These are phyloP conservation scores for Thelonectria rubi DNA, from an alignment of 2,329 filamentous ascomycete genomes.

Conservation along the genomic window DNA sequence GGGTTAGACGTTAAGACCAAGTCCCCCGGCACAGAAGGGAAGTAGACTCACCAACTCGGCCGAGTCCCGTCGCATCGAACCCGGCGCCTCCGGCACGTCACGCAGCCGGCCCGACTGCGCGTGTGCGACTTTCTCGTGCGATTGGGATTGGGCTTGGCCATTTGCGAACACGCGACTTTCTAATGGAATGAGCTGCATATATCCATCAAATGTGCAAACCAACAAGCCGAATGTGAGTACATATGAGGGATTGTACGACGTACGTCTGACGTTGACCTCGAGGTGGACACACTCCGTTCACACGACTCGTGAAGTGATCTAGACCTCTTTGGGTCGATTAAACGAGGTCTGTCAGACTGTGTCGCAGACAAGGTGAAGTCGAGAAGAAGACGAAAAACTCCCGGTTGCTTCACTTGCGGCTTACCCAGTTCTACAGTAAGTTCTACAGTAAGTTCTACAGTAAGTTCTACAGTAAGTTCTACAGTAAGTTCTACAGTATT, in stretches of 20 bases:
- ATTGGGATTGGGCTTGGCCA: not conserved
- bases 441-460: no score
- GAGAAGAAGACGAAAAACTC: constrained; percentile 16
- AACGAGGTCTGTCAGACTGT: constrained; percentile 27
- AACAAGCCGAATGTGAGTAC: no score
- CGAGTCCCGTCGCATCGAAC: constrained; percentile 24
- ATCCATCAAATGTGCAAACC: no score
- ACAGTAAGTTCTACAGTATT: not conserved
- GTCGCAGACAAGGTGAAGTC: not conserved
- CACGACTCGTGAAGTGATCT: constrained; percentile 12
- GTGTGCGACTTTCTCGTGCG: constrained; percentile 19
- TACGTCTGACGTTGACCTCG: not conserved
- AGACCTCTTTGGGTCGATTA: constrained; percentile 33
- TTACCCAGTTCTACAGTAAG: no score
- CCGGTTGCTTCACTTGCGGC: constrained; percentile 7
- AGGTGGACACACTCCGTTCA: not conserved
- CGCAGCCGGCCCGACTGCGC: constrained; percentile 23
- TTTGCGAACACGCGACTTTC: no score
- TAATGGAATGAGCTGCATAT: no score
- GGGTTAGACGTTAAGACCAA: no score
- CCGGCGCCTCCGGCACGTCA: constrained; percentile 22
- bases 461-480: no score
- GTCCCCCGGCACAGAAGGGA: no score
- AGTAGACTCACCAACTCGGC: constrained; percentile 34
- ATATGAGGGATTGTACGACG: no score